Percentiles rank a stretch among this genome's conserved stretches.
phyloP scores from a whole-genome alignment of 2,329 filamentous ascomycete species.

The Purpureocillium lavendulum region DNA sequence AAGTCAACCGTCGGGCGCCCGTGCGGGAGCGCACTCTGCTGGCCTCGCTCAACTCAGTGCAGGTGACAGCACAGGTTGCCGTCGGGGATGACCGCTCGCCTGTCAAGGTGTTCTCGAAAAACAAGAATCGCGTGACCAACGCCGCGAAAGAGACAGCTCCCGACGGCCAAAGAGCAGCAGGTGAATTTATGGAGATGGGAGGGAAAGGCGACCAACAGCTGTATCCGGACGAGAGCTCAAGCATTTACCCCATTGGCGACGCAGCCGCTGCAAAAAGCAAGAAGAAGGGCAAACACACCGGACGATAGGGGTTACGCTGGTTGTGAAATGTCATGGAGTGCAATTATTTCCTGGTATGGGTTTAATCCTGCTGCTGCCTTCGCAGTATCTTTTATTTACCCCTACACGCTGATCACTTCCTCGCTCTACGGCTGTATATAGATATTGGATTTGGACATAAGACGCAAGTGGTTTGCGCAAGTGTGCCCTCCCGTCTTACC shows the following conservation, averaged over 20 bases:
- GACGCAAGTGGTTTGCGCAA: not conserved
- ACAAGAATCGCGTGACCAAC: conserved; percentile 34
- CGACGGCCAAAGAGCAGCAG: conserved; percentile 54
- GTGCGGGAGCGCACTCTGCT: conserved; percentile 79
- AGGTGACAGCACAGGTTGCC: conserved; percentile 43
- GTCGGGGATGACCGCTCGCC: conserved; percentile 47
- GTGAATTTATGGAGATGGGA: conserved; percentile 77
- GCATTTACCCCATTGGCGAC: conserved; percentile 36
- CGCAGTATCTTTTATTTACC: too few species aligned
- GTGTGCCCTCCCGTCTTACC: too few species aligned
- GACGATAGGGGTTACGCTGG: conserved; percentile 4
- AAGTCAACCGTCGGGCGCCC: conserved; percentile 75
- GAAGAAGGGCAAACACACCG: conserved; percentile 18
- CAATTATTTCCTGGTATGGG: too few species aligned
- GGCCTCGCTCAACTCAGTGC: conserved; percentile 69
- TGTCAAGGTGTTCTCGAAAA: conserved; percentile 71
- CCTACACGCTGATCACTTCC: not conserved
- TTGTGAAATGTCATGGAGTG: too few species aligned
- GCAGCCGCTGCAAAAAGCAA: conserved; percentile 16
- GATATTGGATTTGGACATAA: conserved; percentile 1
- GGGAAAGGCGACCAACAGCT: conserved; percentile 77
- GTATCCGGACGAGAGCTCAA: conserved; percentile 55
- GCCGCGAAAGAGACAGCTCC: conserved; percentile 54
- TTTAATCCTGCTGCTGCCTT: too few species aligned
- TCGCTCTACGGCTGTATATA: conserved; percentile 3